These are phyloP conservation scores for Xerocomellus chrysenteron DNA, from an alignment of 768 basidiomycete species.

Conservation along the genomic window DNA sequence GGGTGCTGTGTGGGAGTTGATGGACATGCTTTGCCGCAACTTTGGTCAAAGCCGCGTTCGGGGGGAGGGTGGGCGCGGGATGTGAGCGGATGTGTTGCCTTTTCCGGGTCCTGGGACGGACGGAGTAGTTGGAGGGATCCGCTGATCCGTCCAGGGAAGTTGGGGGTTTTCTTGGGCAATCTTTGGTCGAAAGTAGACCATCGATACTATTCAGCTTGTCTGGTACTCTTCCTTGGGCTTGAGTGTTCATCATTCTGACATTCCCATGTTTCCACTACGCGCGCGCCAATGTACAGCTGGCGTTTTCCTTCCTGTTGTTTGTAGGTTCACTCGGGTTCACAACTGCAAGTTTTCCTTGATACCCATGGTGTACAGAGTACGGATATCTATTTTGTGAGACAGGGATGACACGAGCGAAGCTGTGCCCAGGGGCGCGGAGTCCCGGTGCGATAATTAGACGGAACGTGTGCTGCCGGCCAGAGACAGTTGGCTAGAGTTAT, in stretches of 20 bases:
- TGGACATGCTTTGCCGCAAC: neutral
- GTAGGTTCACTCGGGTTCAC: neutral
- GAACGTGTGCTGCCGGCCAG: neutral
- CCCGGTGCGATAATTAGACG: neutral
- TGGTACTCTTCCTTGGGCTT: neutral
- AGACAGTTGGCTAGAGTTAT: neutral
- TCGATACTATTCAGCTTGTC: neutral
- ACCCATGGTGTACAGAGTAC: neutral
- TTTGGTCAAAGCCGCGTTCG: neutral
- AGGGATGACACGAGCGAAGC: no score
- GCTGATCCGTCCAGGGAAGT: neutral
- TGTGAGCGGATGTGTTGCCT: neutral
- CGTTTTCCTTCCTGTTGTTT: neutral
- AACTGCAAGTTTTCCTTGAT: neutral
- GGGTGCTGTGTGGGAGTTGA: slow-evolving; percentile 12
- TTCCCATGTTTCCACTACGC: neutral
- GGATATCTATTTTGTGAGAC: no score
- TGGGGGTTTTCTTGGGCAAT: neutral
- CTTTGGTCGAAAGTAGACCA: neutral
- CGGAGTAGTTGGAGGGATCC: neutral
- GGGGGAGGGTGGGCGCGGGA: neutral
- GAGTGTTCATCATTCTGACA: neutral
- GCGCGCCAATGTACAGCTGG: neutral
- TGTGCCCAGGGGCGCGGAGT: neutral
- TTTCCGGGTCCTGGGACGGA: neutral